Base-by-base conservation (phyloP, 2,329 filamentous ascomycete genomes). In the Botrytis galanthina region DNA sequence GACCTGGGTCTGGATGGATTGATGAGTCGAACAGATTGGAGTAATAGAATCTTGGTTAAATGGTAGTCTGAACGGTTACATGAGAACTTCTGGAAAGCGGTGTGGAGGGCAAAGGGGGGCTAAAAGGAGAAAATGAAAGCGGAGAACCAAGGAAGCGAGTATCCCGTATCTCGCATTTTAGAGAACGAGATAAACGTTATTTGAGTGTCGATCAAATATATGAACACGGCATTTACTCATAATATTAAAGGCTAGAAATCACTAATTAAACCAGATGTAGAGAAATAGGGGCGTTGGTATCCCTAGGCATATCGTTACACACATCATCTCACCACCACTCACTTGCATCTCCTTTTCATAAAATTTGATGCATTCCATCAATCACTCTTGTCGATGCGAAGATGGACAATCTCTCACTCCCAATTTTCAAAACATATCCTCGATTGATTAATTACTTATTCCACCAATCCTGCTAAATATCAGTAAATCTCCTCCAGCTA, bases 381-480 rank as follows among this genome's bases (percentile, higher is more conserved):
- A 29, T n/a, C 12, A 18, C 51, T 54, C n/a, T 57, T 8, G 2
- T 16, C 26, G 0, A 57, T 32, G 18, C 26, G 12, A n/a, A n/a
- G 26, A 54, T 54, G 26, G 2, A 2, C 26, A 54, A 16, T n/a
- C 0, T 1, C 48, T n/a, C 48, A n/a, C 48, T 7, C 48, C 26
- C 3, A 3, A 16, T 3, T 0, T n/a, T 16, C 48, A 14, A 16
- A 3, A 32, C 7, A 8, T 4, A 57, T 8, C 1, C 14, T 57
- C n/a, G 14, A 29, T 7, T 18, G 51, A 18, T 29, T 2, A 18
- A 4, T 29, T 29, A 32, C n/a, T 2, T 29, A 1, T 29, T 16
- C 51, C 14, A 29, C 26, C n/a, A 16, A 54, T 29, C 14, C 14
- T 6, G 1, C 51, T 3, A 9, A 29, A 6, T 29, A 1, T 54